Base-by-base conservation (phyloP, 331 rosid species). In the Telfairia occidentalis region DNA sequence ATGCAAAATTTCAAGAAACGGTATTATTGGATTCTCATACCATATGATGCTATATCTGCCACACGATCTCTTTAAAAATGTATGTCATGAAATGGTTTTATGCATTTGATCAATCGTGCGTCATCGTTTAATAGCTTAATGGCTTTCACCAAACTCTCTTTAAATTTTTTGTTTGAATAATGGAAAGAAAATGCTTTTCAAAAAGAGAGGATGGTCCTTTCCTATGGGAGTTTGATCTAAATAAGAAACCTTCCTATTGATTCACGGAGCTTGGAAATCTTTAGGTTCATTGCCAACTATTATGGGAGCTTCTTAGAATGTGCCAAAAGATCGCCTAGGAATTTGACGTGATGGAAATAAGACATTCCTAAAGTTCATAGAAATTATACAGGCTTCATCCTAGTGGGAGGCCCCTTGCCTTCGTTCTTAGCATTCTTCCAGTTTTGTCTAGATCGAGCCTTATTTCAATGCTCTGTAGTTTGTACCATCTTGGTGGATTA, bases 1-100 rank as follows among this genome's bases (percentile, higher is more conserved):
- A 66, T 79, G 84, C 82, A 69, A 87, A 80, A 46, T 81, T 83
- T 63, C 91, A 81, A 78, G 89, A 83, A 67, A 80, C 79, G 98
- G 98, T 93, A 75, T 81, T 77, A 57, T 64, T 49, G 13, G 65
- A 57, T 49, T 19, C 75, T 63, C 46, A 64, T 37, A 35, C 70
- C 3, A 9, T 13, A 38, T 83, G 40, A 55, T 3, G 37, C 55
- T 60, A 58, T 7, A 15, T 28, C 1, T 30, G 37, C 13, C 3
- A 26, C 57, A 15, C 15, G 13, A 69, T 26, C 74, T 43, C 74
- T 45, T 43, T 43, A 7, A 38, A 38, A 74, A 35, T 79, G 61
- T 19, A 29, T 28, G 23, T 71, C 29, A 35, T 43, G 61, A 5
- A 48, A 38, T 38, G 5, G 9, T 9, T 40, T 13, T 7, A 66